Base-by-base conservation (phyloP, 805 yeast genomes). In the Candida maltosa region DNA sequence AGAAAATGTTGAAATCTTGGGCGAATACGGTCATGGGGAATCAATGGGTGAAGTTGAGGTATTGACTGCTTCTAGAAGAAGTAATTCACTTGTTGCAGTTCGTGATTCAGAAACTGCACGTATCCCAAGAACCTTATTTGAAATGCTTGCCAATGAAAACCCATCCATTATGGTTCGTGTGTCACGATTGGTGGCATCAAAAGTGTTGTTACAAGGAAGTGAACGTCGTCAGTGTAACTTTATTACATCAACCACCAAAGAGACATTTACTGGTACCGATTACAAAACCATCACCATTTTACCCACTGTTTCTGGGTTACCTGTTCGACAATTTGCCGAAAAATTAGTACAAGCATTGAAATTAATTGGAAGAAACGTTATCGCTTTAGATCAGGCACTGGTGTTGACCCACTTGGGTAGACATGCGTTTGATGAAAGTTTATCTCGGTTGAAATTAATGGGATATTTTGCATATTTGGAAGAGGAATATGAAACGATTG, bases 31-130 rank as follows among this genome's bases (percentile, higher is more conserved):
- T 2, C 95, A 88, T 56, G 97, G 97, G 5, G 94, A 87, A 48
- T 84, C 95, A 26, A 75, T 93, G 40, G 98, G 97, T 3, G 97
- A 91, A 58, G 83, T 93, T 6, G 98, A 91, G 56, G 97, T 91
- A 3, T 68, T 91, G 42, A 87, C 95, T 0, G 87, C 87, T 9
- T 73, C 83, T 8, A 72, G 79, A 38, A 73, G 94, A 53, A 72
- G 77, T 3, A 71, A 71, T 31, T 79, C 89, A 0, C 73, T 84
- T 44, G 78, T 87, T 26, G 95, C 97, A 0, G 85, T 91, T 0
- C 70, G 98, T 51, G 97, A 91, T 46, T 84, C 97, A 0, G 98
- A 93, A 57, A 69, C 91, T 19, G 97, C 96, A 0, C 72, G 96
- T 53, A 85, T 91, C 36, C 97, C 98, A 11, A 75, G 96, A 61